These are phyloP conservation scores for Lobosporangium transversale DNA, from an alignment of 192 early-diverging fungal species.

Conservation along the genomic window DNA sequence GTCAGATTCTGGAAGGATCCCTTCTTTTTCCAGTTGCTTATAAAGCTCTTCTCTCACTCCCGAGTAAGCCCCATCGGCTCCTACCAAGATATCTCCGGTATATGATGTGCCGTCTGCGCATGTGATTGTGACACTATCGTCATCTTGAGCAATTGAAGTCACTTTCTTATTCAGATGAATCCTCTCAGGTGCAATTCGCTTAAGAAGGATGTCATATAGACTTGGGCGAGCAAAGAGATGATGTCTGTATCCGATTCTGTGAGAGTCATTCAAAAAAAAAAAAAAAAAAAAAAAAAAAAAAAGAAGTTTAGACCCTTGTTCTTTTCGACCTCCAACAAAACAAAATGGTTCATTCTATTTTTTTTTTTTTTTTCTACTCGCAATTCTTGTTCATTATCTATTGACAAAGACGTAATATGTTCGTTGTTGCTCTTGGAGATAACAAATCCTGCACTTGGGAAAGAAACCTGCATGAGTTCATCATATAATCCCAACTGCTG, in stretches of 20 bases:
- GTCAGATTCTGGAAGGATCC: background rate
- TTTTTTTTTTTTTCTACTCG: no score
- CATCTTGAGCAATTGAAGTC: constrained; percentile 1
- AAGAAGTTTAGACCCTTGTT: no score
- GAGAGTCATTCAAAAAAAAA: no score
- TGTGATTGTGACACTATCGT: constrained; percentile 4
- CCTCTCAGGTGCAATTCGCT: constrained; percentile 1
- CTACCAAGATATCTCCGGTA: constrained; percentile 16
- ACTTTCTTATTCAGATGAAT: constrained; percentile 12
- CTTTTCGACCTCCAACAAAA: no score
- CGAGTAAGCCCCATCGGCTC: constrained; percentile 18
- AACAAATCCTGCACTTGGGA: background rate
- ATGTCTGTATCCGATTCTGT: background rate
- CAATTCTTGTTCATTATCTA: background rate
- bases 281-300: no score
- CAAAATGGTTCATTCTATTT: no score
- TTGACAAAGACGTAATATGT: background rate
- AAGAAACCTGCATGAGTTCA: constrained; percentile 3
- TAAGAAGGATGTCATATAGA: constrained; percentile 4
- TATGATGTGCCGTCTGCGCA: constrained; percentile 3
- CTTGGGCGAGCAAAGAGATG: background rate
- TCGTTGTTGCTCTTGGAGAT: background rate
- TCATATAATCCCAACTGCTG: constrained; percentile 12
- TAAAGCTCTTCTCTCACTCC: constrained; percentile 5
- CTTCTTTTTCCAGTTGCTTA: background rate